Evolutionary conservation across 441 rosid species (phyloP), one percentile per base, ranked within the genome.

Genomic region (Populus hybrid): DNA sequence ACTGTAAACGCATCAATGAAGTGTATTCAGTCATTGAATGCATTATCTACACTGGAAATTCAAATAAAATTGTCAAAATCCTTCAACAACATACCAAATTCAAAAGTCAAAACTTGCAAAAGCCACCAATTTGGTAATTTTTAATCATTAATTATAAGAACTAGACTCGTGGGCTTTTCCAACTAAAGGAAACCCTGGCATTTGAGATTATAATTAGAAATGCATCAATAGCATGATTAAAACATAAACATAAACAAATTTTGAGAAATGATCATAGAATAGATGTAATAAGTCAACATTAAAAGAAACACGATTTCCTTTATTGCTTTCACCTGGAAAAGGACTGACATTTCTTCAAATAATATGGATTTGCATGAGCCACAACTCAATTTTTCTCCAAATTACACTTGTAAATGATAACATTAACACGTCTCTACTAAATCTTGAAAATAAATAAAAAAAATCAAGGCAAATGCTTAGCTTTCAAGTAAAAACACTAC

Each of bases 101-200:
- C 72, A n/a, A 36, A 67, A 61, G 20, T 24, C 32, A 26, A 70
- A 77, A 59, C 70, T 77, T 4, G 8, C 38, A 63, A 77, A 40
- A 20, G 59, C 69, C 66, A 70, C 61, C 67, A 16, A 77, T 28
- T 24, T 59, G 40, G 26, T n/a, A 40, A 61, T 69, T 75, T 70
- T 69, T 18, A 36, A 70, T 35, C 69, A 69, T 36, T 61, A 21
- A 4, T 35, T 21, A 21, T 8, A 40, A 23, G 67, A 65, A 40
- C 30, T 66, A 35, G n/a, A 12, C 16, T n/a, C 21, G 28, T 32
- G 21, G 14, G 35, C 36, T 34, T 57, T 23, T 46, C 35, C 36
- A 46, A 16, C 36, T 46, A n/a, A 7, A 73, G 32, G 10, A 73
- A 73, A 21, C 30, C 42, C 50, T 14, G 11, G 4, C 66, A 61